Base-by-base conservation (phyloP, 345 rosid genomes). In the Euphorbia tirucalli region DNA sequence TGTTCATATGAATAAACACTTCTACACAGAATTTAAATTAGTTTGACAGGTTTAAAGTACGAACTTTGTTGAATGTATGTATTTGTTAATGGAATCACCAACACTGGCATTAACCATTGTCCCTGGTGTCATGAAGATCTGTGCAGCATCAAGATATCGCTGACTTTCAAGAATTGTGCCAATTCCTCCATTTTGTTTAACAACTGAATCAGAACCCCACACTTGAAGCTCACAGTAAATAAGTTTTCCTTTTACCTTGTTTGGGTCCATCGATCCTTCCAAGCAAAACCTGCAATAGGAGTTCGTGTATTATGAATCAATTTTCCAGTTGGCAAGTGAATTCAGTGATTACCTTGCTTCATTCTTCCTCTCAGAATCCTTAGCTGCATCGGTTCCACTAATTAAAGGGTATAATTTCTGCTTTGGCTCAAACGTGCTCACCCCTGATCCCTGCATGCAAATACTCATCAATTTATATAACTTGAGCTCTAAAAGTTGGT, bases 71-170 rank as follows among this genome's bases (percentile, higher is more conserved):
- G 93, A 80, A 72, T 88, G 88, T 71, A 93, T 87, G 70, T 90
- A 91, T 13, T 71, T 5, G 35, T 86, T 48, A 54, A 93, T 77
- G 59, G 62, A 32, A 35, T 75, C 73, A 5, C 94, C 94, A 21
- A 63, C 77, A 37, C 87, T 82, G 75, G 0, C 62, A 71, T 87
- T 89, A 64, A 91, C 94, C 84, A 86, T 46, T 3, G 98, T 88
- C 14, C 83, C 88, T 0, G 97, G 94, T 44, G 90, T 85, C 96
- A 91, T 93, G 81, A 77, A 93, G 63, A 93, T 80, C 64, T 78
- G 83, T 35, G 98, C 96, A 61, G 85, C 76, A 75, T 93, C 97
- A 59, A 93, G 92, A 79, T 61, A 86, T 31, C 58, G 80, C 28
- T 43, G 77, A 67, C 83, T 86, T 21, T 77, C 86, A 3, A 93